Evolutionary conservation across 2,329 filamentous ascomycete genomes (phyloP), one percentile per base, ranked within the genome.

Genomic region (Calonectria montana): DNA sequence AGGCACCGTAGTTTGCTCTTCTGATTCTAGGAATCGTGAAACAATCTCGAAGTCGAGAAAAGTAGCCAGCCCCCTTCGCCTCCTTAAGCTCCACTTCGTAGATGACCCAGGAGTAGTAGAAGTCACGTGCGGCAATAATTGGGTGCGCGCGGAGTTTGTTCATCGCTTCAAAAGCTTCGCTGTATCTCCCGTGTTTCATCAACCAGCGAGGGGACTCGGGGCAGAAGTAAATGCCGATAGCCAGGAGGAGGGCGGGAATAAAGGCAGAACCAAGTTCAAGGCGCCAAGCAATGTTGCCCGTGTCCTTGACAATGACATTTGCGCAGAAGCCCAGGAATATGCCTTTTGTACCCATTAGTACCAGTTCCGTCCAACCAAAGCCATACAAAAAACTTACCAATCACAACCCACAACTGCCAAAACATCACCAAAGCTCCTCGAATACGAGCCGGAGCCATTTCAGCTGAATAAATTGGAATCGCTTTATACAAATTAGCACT

Each of bases 391-490:
- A 5, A 25, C 72, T 23, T 35, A 73, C 72, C 72, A 15, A 62
- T 65, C 9, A 76, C 80, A 57, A 82, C 80, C 79, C 81, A 83
- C 10, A 83, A 77, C 72, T 83, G 88, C 93, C 94, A 96, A 75
- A 91, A 92, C 93, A 96, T 96, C 75, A 95, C 93, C 3, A 96
- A 86, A 13, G 92, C 93, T 74, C 93, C 92, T 75, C 93, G 89
- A 63, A 94, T 90, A 1, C 86, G 80, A 1, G 92, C 90, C 0
- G 93, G 93, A 0, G 91, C 88, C 71, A 90, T 93, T 80, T 95
- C 93, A 1, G 93, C 93, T 0, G 92, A 91, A 78, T 94, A 95
- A 47, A 95, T 91, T 0, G 94, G 93, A 0, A 92, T 35, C 13
- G 31, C 31, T 35, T 3, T 9, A 35, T 35, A 9, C 6, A 35